Conservation (phyloP, 2,329 filamentous ascomycete species). For the Parastagonospora nodorum region DNA sequence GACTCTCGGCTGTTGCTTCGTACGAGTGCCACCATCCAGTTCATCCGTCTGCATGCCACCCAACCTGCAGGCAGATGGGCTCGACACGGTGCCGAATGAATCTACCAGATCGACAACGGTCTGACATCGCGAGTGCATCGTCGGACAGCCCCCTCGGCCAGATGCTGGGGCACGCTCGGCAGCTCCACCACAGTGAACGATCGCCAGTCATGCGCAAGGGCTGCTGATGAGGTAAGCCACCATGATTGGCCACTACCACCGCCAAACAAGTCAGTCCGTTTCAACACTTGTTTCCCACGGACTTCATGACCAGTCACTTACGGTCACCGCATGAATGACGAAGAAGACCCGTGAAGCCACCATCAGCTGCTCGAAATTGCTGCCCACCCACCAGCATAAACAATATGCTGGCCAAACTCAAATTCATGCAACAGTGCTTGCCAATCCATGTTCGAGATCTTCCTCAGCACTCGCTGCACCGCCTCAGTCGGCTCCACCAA, state of each 20-base stretch:
- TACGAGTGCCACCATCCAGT: not conserved
- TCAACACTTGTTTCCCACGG: conserved; percentile 29
- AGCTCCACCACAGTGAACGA: conserved; percentile 20
- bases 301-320: conserved; percentile 20
- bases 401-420: conserved; percentile 14
- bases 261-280: conserved; percentile 32
- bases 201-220: conserved; percentile 29
- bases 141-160: conserved; percentile 10
- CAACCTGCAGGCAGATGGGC: conserved; percentile 2
- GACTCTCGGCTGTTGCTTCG: conserved; percentile 8
- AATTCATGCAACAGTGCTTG: conserved; percentile 4
- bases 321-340: conserved; percentile 24
- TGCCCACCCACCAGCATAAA: conserved; percentile 6
- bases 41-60: conserved; percentile 8
- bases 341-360: conserved; percentile 10
- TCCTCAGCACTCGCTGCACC: conserved; percentile 39
- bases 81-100: not conserved
- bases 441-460: conserved; percentile 22
- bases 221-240: not conserved
- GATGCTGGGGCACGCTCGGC: conserved; percentile 9
- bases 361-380: conserved; percentile 6
- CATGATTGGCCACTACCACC: conserved; percentile 16
- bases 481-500: conserved; percentile 27
- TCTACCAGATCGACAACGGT: conserved; percentile 5
- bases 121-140: conserved; percentile 18